phyloP scores from a whole-genome alignment of 352 stramenopile species.

The Blastocystis sp. region DNA sequence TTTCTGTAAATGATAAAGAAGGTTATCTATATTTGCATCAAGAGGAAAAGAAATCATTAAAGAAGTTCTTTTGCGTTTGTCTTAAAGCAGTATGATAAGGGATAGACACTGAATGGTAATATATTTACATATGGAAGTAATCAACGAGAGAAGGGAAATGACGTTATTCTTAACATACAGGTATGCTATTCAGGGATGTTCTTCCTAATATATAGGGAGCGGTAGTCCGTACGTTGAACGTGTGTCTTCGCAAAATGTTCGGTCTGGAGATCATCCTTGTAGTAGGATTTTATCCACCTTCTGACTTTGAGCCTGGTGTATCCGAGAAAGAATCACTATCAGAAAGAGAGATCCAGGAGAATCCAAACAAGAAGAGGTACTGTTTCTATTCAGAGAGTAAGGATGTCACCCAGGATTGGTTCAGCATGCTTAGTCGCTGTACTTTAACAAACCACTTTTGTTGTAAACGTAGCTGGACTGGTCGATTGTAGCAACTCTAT shows the following conservation, averaged over 20 bases:
- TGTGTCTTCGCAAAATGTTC: conserved; percentile 58
- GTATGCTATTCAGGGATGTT: not conserved
- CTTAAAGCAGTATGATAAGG: not conserved
- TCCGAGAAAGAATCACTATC: not conserved
- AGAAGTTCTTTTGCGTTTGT: conserved; percentile 63
- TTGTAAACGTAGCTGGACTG: not conserved
- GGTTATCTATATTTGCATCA: conserved; percentile 62
- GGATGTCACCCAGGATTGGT: conserved; percentile 56
- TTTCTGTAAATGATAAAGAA: conserved; percentile 56
- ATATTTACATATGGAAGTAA: conserved; percentile 61
- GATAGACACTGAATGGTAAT: conserved; percentile 45
- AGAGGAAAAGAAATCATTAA: conserved; percentile 59
- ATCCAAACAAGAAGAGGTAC: conserved; percentile 60
- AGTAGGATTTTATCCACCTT: not conserved
- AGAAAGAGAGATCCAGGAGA: conserved; percentile 37
- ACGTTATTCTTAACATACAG: conserved; percentile 53
- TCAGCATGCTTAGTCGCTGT: conserved; percentile 53
- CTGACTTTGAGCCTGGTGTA: conserved; percentile 16
- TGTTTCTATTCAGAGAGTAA: conserved; percentile 60
- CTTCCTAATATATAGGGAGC: conserved; percentile 20
- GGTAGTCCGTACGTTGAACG: conserved; percentile 35
- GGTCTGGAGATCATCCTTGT: conserved; percentile 60
- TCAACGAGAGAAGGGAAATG: conserved; percentile 55
- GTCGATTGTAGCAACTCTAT: conserved; percentile 23
- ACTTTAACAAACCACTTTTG: conserved; percentile 51